phyloP scores from a whole-genome alignment of 106 monocot species.

The Dendrobium officinale region DNA sequence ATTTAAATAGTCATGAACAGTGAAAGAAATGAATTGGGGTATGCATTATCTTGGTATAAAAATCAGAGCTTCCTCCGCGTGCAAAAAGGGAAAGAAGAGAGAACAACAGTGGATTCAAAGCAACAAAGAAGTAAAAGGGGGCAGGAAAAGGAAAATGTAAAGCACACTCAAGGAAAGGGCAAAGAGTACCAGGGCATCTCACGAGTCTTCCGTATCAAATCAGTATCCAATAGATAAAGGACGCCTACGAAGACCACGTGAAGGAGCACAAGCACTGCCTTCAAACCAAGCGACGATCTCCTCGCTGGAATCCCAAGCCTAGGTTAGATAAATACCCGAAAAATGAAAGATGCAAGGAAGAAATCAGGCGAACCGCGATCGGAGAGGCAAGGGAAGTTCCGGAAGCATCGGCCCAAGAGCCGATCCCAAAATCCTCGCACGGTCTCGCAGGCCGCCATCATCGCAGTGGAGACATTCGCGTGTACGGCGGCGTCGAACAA shows the following conservation, averaged over 20 bases:
- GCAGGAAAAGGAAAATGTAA: not conserved
- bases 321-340: not conserved
- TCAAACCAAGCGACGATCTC: slow-evolving; percentile 47
- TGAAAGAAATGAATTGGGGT: not conserved
- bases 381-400: slow-evolving; percentile 13
- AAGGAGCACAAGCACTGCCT: slow-evolving; percentile 34
- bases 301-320: slow-evolving; percentile 23
- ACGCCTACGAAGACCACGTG: slow-evolving; percentile 50
- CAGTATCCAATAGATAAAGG: slow-evolving; percentile 43
- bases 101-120: not conserved
- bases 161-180: not conserved
- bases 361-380: slow-evolving; percentile 8
- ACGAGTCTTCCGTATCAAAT: slow-evolving; percentile 32
- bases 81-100: not conserved
- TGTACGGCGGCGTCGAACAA: too few species aligned
- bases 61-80: not conserved
- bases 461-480: not conserved
- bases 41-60: not conserved
- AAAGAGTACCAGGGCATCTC: slow-evolving; percentile 40
- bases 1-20: not conserved
- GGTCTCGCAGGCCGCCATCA: slow-evolving; percentile 1
- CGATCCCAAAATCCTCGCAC: slow-evolving; percentile 3
- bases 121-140: not conserved
- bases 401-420: slow-evolving; percentile 5
- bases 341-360: slow-evolving; percentile 4